Conservation (phyloP, 495 filamentous ascomycete genomes). For the Glarea lozoyensis region DNA sequence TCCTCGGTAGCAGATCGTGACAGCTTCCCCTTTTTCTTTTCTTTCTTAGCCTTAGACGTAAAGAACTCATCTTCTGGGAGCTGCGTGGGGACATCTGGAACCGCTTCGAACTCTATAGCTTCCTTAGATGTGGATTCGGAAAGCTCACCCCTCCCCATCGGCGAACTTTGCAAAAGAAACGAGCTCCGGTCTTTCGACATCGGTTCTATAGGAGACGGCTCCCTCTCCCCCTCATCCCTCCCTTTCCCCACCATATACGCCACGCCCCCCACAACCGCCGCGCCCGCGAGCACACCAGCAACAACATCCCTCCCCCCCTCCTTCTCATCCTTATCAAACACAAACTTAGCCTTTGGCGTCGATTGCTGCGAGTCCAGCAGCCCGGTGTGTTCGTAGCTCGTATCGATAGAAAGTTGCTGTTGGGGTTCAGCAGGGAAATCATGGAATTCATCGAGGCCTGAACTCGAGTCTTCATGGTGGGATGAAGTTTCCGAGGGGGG, state of each 20-base stretch:
- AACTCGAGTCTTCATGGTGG: slow-evolving; percentile 22
- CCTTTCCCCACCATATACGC: no score
- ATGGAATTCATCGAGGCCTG: slow-evolving; percentile 14
- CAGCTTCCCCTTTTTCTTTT: slow-evolving; percentile 13
- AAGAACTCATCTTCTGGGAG: no score
- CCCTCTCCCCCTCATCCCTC: slow-evolving; percentile 6
- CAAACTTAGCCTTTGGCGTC: slow-evolving; percentile 24
- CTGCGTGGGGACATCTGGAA: slow-evolving; percentile 4
- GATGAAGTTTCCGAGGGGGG: slow-evolving; percentile 27
- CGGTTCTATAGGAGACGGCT: slow-evolving; percentile 18
- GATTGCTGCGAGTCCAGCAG: slow-evolving; percentile 25
- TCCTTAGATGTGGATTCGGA: no score
- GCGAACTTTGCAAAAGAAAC: slow-evolving; percentile 24
- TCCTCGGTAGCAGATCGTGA: slow-evolving; percentile 3
- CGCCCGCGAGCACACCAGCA: slow-evolving; percentile 2
- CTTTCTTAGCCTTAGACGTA: slow-evolving; percentile 6
- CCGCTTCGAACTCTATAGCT: slow-evolving; percentile 12
- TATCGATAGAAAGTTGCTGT: slow-evolving; percentile 27
- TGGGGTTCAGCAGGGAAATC: slow-evolving; percentile 7
- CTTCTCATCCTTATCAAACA: not conserved
- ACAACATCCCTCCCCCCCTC: not conserved
- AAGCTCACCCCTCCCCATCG: slow-evolving; percentile 23
- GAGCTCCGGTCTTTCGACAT: slow-evolving; percentile 24
- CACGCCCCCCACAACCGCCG: slow-evolving; percentile 4
- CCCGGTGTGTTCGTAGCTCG: slow-evolving; percentile 14